These are phyloP conservation scores for Nothopassalora personata DNA, from an alignment of 2,329 filamentous ascomycete species.

Conservation along the genomic window DNA sequence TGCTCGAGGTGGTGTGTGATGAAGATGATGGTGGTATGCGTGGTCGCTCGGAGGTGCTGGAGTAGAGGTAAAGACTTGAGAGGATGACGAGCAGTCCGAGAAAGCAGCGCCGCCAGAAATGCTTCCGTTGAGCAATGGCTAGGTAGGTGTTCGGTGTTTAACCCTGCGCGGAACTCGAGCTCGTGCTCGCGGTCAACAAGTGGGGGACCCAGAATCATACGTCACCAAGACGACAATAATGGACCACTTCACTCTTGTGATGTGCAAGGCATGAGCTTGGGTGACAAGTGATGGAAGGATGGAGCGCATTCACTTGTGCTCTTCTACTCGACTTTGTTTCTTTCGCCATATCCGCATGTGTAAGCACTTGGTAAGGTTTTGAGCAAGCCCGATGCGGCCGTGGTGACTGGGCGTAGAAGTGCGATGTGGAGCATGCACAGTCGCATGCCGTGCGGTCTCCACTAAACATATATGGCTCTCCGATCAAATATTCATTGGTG, in stretches of 20 bases:
- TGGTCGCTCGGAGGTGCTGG: neutral
- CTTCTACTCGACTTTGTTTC: neutral
- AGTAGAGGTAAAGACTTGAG: neutral
- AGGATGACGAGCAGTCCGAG: neutral
- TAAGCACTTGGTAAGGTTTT: neutral
- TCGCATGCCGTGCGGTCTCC: too few species aligned
- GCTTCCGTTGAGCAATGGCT: neutral
- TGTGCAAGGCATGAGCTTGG: neutral
- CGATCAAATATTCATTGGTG: too few species aligned
- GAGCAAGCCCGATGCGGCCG: neutral
- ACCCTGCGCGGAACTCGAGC: neutral
- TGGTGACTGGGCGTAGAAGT: neutral
- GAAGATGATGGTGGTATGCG: neutral
- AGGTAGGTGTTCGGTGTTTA: neutral
- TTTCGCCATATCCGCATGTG: neutral
- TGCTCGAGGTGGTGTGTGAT: slow-evolving; percentile 6
- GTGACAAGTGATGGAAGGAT: neutral
- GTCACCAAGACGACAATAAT: neutral
- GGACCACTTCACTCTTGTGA: neutral
- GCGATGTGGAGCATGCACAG: too few species aligned
- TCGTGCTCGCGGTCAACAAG: neutral
- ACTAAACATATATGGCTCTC: too few species aligned
- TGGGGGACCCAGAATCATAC: neutral
- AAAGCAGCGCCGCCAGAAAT: neutral
- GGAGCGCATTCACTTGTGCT: neutral